A percentile compares a stretch with the other conserved stretches of the same genome.
These are phyloP conservation scores for Alliaria petiolata DNA, from an alignment of 345 rosid genomes.

Conservation along the genomic window DNA sequence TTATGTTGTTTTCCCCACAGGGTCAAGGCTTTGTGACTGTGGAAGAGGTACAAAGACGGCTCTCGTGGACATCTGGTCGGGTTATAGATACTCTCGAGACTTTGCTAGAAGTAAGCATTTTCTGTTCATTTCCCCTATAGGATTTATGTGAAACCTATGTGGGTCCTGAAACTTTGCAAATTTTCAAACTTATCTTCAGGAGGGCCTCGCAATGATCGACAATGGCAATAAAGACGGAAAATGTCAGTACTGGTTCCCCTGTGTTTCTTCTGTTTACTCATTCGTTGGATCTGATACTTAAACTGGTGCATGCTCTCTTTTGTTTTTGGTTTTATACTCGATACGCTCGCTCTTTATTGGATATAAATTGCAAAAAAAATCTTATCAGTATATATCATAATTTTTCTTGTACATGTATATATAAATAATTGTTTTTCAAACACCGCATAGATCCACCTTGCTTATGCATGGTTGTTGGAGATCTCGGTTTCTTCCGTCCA, in stretches of 20 bases:
- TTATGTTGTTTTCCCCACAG: conserved; percentile 33
- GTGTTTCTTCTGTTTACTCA: conserved; percentile 64
- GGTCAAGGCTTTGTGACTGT: conserved; percentile 87
- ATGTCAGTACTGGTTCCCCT: conserved; percentile 87
- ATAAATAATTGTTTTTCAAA: conserved; percentile 7
- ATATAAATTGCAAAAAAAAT: not conserved
- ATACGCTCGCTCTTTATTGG: conserved; percentile 5
- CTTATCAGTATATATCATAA: not conserved
- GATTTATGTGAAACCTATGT: conserved; percentile 5
- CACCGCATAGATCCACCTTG: not conserved
- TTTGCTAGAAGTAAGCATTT: conserved; percentile 56
- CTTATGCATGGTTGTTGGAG: conserved; percentile 28
- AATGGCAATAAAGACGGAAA: conserved; percentile 73
- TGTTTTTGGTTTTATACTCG: not conserved
- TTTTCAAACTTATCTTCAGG: conserved; percentile 39
- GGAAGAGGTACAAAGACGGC: conserved; percentile 66
- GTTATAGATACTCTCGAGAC: conserved; percentile 76
- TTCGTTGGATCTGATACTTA: conserved; percentile 38
- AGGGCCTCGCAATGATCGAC: conserved; percentile 88
- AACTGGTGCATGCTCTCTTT: not conserved
- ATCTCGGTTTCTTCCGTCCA: conserved; percentile 57
- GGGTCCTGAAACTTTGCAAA: conserved; percentile 28
- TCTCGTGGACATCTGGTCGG: conserved; percentile 85
- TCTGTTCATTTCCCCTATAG: not conserved
- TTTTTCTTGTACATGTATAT: conserved; percentile 16